Conservation (phyloP, 2,329 filamentous ascomycete species). For the Cytospora mali region DNA sequence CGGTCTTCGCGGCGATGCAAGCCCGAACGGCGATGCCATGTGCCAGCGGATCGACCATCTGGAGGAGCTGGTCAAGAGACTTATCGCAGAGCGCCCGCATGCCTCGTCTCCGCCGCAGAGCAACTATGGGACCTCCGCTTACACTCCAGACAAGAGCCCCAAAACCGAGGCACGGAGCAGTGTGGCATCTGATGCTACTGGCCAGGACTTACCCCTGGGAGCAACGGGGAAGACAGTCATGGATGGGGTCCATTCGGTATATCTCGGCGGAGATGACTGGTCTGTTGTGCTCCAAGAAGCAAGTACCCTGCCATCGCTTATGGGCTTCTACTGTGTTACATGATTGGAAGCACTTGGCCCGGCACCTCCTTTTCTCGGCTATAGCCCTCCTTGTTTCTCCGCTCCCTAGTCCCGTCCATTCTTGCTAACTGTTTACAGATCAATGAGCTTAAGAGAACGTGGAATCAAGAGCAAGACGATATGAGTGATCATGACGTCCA, state of each 20-base stretch:
- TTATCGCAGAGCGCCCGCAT: slow-evolving; percentile 28
- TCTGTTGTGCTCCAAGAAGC: slow-evolving; percentile 34
- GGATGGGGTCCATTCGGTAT: slow-evolving; percentile 32
- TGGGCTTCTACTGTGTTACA: too few relatives aligned
- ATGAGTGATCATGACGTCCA: slow-evolving; percentile 31
- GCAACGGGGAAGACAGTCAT: slow-evolving; percentile 30
- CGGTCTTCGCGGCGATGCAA: slow-evolving; percentile 1
- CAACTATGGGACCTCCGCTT: too few relatives aligned
- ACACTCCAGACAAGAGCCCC: background rate
- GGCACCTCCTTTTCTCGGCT: too few relatives aligned
- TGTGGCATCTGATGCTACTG: background rate
- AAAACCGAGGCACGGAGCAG: background rate
- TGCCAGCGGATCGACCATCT: slow-evolving; percentile 32
- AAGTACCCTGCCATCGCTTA: too few relatives aligned
- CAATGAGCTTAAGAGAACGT: slow-evolving; percentile 33
- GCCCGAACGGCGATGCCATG: slow-evolving; percentile 27
- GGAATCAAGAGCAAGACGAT: slow-evolving; percentile 30
- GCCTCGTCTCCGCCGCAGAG: background rate
- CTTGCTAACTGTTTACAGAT: slow-evolving; percentile 28
- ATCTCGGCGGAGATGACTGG: slow-evolving; percentile 33
- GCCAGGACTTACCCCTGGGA: too few relatives aligned
- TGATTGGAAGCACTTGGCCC: too few relatives aligned
- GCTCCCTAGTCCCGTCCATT: too few relatives aligned
- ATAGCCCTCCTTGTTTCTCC: too few relatives aligned
- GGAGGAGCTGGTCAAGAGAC: slow-evolving; percentile 30